Base-by-base conservation (phyloP, 305 asterid species). In the Solanum hybrid region DNA sequence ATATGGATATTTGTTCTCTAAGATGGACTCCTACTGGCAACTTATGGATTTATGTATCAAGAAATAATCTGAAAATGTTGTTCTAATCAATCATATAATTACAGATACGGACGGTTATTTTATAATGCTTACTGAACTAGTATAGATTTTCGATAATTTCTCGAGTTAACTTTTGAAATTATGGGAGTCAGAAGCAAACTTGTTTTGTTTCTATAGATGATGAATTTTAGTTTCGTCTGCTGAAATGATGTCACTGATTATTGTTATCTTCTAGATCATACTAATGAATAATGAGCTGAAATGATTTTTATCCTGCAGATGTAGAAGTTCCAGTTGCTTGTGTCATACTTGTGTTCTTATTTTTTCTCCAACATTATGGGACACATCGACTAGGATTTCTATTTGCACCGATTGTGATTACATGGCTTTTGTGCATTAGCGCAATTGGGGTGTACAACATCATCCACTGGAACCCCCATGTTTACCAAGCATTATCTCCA, bases 381-480 rank as follows among this genome's bases (percentile, higher is more conserved):
- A 96, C 99, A 56, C 98, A 96, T 89, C 94, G 97, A 76, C 73
- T 96, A 79, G 98, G 98, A 38, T 94, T 94, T 91, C 94, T 96
- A 13, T 96, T 96, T 40, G 99, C 99, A 7, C 99, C 99, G 2
- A 91, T 95, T 22, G 97, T 96, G 77, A 95, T 96, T 60, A 89
- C 95, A 15, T 96, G 99, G 99, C 99, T 96, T 85, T 92, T 96
- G 90, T 96, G 99, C 95, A 95, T 96, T 86, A 96, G 99, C 77
- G 90, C 97, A 71, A 95, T 96, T 42, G 99, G 99, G 77, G 90
- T 96, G 79, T 96, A 96, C 96, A 96, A 96, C 89, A 95, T 96
- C 79, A 66, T 93, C 89, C 93, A 90, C 75, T 96, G 99, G 99
- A 95, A 96, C 75, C 98, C 98, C 10, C 96, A 93, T 69, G 95